Evolutionary conservation across 2,329 filamentous ascomycete genomes (phyloP).

Genomic region (Aspergillus alliaceus): DNA sequence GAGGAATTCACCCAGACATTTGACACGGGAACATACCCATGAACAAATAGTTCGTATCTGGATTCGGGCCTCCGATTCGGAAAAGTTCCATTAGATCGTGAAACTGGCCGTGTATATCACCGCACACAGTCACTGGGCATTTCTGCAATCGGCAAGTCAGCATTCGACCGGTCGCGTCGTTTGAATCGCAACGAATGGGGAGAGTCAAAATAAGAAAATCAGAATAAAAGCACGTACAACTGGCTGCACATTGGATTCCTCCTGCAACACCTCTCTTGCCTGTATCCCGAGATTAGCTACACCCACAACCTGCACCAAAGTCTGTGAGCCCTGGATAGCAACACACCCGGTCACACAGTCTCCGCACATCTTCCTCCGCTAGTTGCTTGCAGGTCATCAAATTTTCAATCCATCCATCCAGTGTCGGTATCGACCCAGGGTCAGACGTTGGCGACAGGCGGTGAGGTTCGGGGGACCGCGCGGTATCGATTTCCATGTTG

Average conservation of each 20-base stretch:
- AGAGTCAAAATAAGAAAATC: constrained; percentile 18
- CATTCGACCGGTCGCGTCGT: background rate
- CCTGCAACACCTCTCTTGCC: constrained; percentile 94
- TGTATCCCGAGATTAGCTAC: constrained; percentile 39
- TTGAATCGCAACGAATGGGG: background rate
- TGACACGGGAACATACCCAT: constrained; percentile 68
- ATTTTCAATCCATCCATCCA: constrained; percentile 98
- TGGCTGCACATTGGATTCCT: constrained; percentile 98
- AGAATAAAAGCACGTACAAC: constrained; percentile 65
- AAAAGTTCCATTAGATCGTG: constrained; percentile 99
- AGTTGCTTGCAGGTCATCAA: constrained; percentile 99
- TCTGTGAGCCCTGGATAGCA: constrained; percentile 4
- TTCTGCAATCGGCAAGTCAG: constrained; percentile 58
- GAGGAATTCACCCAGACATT: background rate
- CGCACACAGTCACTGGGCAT: constrained; percentile 98
- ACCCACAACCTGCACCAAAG: background rate
- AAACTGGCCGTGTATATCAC: constrained; percentile 98
- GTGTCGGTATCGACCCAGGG: constrained; percentile 83
- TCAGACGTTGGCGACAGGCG: constrained; percentile 76
- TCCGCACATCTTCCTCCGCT: constrained; percentile 88
- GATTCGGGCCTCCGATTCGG: constrained; percentile 96
- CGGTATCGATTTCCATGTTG: constrained; percentile 95
- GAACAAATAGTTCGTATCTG: constrained; percentile 98
- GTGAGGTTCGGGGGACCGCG: constrained; percentile 75
- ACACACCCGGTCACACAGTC: constrained; percentile 94